These are phyloP conservation scores for Candida parachauliodes DNA, from an alignment of 805 yeast species.

Conservation along the genomic window DNA sequence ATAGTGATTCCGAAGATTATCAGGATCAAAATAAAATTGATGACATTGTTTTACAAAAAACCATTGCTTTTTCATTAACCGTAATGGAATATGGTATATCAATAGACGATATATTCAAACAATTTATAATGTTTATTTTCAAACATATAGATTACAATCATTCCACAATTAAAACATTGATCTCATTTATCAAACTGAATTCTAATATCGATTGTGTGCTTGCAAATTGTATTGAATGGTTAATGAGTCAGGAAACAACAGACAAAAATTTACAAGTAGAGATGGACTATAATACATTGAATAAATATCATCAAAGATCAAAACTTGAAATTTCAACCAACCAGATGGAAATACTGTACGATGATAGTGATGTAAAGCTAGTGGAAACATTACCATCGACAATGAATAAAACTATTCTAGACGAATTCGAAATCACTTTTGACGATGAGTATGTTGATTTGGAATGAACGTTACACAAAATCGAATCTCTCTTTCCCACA, in stretches of 20 bases:
- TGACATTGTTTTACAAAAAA: no score
- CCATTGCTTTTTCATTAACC: no score
- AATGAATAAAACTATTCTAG: background rate
- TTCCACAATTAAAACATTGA: slow-evolving; percentile 13
- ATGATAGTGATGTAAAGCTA: background rate
- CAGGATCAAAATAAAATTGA: no score
- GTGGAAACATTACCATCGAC: slow-evolving; percentile 2
- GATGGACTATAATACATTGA: background rate
- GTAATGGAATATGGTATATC: slow-evolving; percentile 29
- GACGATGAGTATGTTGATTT: background rate
- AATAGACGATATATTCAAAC: slow-evolving; percentile 20
- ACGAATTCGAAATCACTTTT: slow-evolving; percentile 5
- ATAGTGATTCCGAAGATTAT: slow-evolving; percentile 19
- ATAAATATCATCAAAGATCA: background rate
- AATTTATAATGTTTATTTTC: slow-evolving; percentile 20
- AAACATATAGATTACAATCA: slow-evolving; percentile 13
- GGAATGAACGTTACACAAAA: background rate
- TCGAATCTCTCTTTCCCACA: no score
- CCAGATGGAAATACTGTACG: background rate
- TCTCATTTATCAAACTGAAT: no score
- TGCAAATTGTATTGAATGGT: slow-evolving; percentile 20
- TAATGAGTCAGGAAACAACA: slow-evolving; percentile 11
- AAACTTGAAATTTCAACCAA: background rate
- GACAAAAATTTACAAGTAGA: background rate
- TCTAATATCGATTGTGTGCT: no score